Base-by-base conservation (phyloP, 2,329 filamentous ascomycete genomes). In the Exophiala sideris region DNA sequence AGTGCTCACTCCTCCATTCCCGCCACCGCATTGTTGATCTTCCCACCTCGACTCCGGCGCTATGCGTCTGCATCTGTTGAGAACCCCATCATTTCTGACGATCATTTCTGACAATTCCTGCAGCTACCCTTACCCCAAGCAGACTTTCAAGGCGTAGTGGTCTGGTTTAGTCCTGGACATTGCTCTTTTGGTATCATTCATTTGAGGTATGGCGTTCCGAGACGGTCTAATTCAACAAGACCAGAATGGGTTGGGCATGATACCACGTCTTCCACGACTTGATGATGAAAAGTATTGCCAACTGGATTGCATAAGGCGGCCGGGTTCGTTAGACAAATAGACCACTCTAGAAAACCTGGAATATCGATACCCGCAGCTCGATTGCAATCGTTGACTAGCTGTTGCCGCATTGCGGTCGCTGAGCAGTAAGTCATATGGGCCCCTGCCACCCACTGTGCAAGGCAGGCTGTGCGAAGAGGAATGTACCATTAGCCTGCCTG, bases 121-220 rank as follows among this genome's bases (percentile, higher is more conserved):
- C 69, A 91, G 88, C 64, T 91, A 84, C 78, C 89, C 89, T 64
- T 88, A 84, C 79, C 88, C 88, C 67, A 91, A 92, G 81, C 84
- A 91, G 74, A 77, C 82, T 62, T 92, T 90, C 75, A 73, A 79
- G 65, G 69, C 79, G 60, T 75, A 75, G 57, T 32, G 10, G 24
- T 38, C 35, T 29, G 11, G 24, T n/a, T 44, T 48, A 12, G 24
- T 29, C 24, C 24, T 29, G 24, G 24, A 39, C 36, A 39, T 39
- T 39, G 36, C 36, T 45, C 41, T 29, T 29, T 29, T 29, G 24
- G 24, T 8, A 29, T 29, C 5, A 5, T 5, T 29, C 24, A 29
- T 29, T 29, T 29, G 24, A 29, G 5, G 24, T 52, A 54, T 46
- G 51, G 57, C 59, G 56, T 56, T 56, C 42, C 42, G 39, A 41